These are phyloP conservation scores for Cyclotella atomus DNA, from an alignment of 108 stramenopile species.

Conservation along the genomic window DNA sequence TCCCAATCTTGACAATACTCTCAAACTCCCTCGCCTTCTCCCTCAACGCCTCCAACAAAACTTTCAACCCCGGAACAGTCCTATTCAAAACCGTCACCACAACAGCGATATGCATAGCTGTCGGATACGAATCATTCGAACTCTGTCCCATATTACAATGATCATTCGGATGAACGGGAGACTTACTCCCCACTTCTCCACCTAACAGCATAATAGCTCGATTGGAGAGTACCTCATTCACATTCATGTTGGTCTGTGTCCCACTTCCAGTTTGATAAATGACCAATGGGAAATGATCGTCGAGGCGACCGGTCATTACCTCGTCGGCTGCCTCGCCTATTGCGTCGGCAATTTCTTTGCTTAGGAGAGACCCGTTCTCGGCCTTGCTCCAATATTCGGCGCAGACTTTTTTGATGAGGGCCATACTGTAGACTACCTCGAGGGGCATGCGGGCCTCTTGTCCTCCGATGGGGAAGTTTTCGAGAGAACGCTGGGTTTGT, in stretches of 20 bases:
- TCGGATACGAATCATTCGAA: slow-evolving; percentile 95
- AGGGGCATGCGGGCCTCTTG: slow-evolving; percentile 94
- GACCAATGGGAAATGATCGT: slow-evolving; percentile 96
- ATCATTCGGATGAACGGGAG: slow-evolving; percentile 97
- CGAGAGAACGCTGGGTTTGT: slow-evolving; percentile 94
- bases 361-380: slow-evolving; percentile 71
- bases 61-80: slow-evolving; percentile 83
- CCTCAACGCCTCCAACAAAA: slow-evolving; percentile 69
- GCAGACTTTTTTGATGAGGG: slow-evolving; percentile 93
- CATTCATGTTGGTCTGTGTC: slow-evolving; percentile 99
- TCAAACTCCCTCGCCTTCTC: slow-evolving; percentile 79
- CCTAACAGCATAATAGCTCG: slow-evolving; percentile 95
- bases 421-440: slow-evolving; percentile 90
- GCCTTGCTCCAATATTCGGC: slow-evolving; percentile 77
- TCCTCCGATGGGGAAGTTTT: slow-evolving; percentile 96
- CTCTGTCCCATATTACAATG: slow-evolving; percentile 98
- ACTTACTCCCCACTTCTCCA: slow-evolving; percentile 88
- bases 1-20: slow-evolving; percentile 95
- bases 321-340: slow-evolving; percentile 92
- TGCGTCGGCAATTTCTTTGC: slow-evolving; percentile 63
- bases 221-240: slow-evolving; percentile 98
- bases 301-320: slow-evolving; percentile 89
- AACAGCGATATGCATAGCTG: slow-evolving; percentile 95
- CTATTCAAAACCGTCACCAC: slow-evolving; percentile 71
- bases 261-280: slow-evolving; percentile 97